phyloP scores from a whole-genome alignment of 257 asterid genomes.

The Fraxinus anomala region DNA sequence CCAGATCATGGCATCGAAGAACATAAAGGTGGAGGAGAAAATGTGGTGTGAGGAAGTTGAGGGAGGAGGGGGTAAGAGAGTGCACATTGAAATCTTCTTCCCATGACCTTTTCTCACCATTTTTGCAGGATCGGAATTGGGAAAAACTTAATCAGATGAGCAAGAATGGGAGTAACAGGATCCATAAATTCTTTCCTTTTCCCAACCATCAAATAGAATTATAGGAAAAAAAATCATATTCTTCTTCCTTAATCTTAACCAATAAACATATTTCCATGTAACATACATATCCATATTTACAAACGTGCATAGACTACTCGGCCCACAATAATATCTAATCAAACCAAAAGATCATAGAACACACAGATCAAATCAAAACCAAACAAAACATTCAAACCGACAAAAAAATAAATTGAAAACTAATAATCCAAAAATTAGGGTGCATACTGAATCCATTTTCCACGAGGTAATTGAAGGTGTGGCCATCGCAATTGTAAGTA shows the following conservation, averaged over 20 bases:
- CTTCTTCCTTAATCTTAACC: too few relatives aligned
- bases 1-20: neutral
- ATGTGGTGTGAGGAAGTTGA: neutral
- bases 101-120: too few relatives aligned
- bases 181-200: too few relatives aligned
- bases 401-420: too few relatives aligned
- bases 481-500: conserved; percentile 55
- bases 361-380: too few relatives aligned
- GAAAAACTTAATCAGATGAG: too few relatives aligned
- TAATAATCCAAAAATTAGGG: neutral
- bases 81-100: too few relatives aligned
- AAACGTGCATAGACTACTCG: neutral
- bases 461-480: conserved; percentile 54
- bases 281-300: neutral
- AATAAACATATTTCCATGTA: neutral
- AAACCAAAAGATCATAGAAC: neutral
- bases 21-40: neutral
- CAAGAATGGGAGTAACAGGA: too few relatives aligned
- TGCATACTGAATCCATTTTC: conserved; percentile 61
- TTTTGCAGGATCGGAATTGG: too few relatives aligned
- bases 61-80: neutral
- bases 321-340: neutral
- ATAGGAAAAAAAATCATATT: too few relatives aligned
- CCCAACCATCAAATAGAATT: too few relatives aligned
- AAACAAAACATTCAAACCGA: too few relatives aligned